These are phyloP conservation scores for Solanum bulbocastanum DNA, from an alignment of 257 asterid species.

Conservation along the genomic window DNA sequence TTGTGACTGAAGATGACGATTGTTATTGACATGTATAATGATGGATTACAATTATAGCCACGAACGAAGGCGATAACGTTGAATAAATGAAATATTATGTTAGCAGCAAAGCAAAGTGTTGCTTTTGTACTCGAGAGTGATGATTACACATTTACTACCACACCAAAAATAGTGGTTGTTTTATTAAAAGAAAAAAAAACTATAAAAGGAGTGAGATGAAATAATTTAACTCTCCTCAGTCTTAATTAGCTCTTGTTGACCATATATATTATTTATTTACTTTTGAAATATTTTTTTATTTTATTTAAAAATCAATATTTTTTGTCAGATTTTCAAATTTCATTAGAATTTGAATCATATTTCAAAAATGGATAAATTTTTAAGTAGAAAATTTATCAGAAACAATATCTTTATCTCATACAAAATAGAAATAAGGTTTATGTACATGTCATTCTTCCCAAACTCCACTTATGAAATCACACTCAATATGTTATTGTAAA, in stretches of 20 bases:
- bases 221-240: background rate
- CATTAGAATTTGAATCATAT: background rate
- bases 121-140: background rate
- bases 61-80: background rate
- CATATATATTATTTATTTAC: background rate
- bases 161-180: background rate
- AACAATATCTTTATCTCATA: background rate
- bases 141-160: background rate
- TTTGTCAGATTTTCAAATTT: background rate
- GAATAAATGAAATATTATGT: background rate
- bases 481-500: background rate
- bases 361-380: background rate
- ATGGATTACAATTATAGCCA: too few relatives aligned
- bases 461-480: too few relatives aligned
- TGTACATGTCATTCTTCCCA: background rate
- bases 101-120: background rate
- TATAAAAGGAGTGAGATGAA: background rate
- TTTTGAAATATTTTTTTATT: background rate
- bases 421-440: too few relatives aligned
- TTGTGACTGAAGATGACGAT: background rate
- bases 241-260: background rate
- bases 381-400: background rate
- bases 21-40: background rate
- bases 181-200: background rate
- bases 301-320: background rate